These are phyloP conservation scores for Tylopilus orsonianus DNA, from an alignment of 1,284 basidiomycete genomes.

Conservation along the genomic window DNA sequence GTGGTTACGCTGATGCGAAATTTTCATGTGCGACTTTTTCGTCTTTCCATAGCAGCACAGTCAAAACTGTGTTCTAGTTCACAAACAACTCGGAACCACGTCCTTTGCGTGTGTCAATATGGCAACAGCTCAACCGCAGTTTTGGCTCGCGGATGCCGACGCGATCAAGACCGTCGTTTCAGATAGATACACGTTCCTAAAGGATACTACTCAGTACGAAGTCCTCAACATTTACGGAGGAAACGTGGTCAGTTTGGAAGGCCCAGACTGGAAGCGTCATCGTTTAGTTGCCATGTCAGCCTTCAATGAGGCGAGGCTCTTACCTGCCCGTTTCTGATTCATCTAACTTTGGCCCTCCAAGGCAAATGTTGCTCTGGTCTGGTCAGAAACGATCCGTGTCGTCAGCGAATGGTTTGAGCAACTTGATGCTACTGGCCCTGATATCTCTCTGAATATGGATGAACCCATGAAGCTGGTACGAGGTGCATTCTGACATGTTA, in stretches of 20 bases:
- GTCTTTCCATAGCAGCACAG: not conserved
- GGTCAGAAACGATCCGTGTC: conserved; percentile 42
- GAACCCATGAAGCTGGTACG: conserved; percentile 33
- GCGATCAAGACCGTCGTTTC: conserved; percentile 36
- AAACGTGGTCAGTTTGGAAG: conserved; percentile 23
- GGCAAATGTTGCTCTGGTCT: conserved; percentile 47
- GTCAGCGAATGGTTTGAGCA: conserved; percentile 45
- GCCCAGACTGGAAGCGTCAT: conserved; percentile 27
- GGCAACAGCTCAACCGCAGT: conserved; percentile 27
- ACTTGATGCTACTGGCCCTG: conserved; percentile 28
- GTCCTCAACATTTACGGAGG: conserved; percentile 21
- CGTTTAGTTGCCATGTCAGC: conserved; percentile 27
- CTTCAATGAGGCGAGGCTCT: conserved; percentile 24
- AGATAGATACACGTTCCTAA: conserved; percentile 37
- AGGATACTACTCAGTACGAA: conserved; percentile 31
- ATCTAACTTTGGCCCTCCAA: conserved; percentile 15
- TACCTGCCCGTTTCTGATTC: not conserved
- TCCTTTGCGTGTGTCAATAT: conserved; percentile 37
- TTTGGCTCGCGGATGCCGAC: conserved; percentile 44
- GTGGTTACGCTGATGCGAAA: conserved; percentile 34
- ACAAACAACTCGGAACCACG: conserved; percentile 38
- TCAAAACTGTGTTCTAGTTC: conserved; percentile 25
- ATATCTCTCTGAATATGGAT: conserved; percentile 31
- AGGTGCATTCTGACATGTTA: not conserved
- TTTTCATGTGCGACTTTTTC: conserved; percentile 27